Percentiles rank a stretch among this genome's conserved stretches.
Evolutionary conservation across 139 green algal genomes (phyloP).

Genomic region (Chlorella vulgaris): DNA sequence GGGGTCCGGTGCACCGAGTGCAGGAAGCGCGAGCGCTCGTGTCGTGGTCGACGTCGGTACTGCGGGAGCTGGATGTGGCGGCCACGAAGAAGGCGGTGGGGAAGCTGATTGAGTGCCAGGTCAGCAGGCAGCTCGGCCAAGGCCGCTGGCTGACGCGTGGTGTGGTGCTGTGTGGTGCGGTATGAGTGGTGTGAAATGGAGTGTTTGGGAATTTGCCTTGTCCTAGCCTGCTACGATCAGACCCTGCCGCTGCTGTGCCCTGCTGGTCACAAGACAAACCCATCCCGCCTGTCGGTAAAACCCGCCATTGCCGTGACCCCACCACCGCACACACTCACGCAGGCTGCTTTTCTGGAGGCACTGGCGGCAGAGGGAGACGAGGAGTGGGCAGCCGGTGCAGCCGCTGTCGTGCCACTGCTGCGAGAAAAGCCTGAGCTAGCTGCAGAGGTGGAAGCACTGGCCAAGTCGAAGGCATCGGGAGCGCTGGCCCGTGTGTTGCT

Average conservation of each 20-base stretch:
- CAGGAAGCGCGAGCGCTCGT: conserved; percentile 57
- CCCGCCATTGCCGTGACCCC: not conserved
- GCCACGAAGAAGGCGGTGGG: conserved; percentile 64
- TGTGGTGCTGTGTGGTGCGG: too few species aligned
- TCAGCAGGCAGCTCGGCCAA: not conserved
- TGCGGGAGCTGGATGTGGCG: conserved; percentile 53
- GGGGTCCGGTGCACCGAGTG: not conserved
- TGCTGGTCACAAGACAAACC: too few species aligned
- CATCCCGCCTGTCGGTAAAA: not conserved
- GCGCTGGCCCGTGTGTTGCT: conserved; percentile 17
- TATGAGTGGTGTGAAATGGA: too few species aligned
- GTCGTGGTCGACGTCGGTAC: conserved; percentile 54
- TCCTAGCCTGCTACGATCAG: too few species aligned
- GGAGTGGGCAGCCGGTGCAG: not conserved
- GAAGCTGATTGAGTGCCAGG: conserved; percentile 73
- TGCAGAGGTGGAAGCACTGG: not conserved
- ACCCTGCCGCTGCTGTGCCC: too few species aligned
- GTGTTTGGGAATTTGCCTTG: too few species aligned
- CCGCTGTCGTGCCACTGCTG: conserved; percentile 27
- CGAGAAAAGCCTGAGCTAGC: conserved; percentile 31
- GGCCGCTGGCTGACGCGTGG: not conserved
- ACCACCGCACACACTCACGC: not conserved
- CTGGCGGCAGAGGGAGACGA: conserved; percentile 10
- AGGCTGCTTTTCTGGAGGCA: conserved; percentile 3
- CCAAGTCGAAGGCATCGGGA: conserved; percentile 22